Evolutionary conservation across 345 rosid genomes (phyloP).

Genomic region (Lumnitzera racemosa): DNA sequence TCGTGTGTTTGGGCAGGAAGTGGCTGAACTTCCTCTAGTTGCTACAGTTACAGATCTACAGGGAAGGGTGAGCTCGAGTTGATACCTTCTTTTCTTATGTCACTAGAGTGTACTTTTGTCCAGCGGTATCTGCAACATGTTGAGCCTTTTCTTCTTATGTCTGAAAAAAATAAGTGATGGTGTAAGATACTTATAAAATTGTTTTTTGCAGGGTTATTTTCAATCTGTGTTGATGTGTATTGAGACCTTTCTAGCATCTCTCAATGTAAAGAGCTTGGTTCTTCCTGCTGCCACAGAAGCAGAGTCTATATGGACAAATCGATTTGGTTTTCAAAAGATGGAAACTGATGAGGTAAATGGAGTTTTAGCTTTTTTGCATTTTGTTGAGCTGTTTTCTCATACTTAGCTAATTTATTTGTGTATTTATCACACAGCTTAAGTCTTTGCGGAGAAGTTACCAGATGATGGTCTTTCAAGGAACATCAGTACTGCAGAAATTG

Average conservation of each 20-base stretch:
- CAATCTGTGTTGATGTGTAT: slow-evolving; percentile 67
- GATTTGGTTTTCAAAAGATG: slow-evolving; percentile 66
- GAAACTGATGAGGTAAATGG: slow-evolving; percentile 48
- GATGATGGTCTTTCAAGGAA: slow-evolving; percentile 77
- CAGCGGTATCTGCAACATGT: no score
- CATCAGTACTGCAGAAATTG: slow-evolving; percentile 66
- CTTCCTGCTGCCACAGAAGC: slow-evolving; percentile 94
- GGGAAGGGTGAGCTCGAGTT: slow-evolving; percentile 48
- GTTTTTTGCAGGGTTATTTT: slow-evolving; percentile 68
- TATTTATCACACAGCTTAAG: slow-evolving; percentile 23
- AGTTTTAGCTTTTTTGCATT: neutral
- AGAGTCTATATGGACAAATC: slow-evolving; percentile 79
- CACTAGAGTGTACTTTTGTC: no score
- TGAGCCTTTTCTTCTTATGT: no score
- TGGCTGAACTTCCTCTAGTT: slow-evolving; percentile 91
- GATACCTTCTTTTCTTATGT: neutral
- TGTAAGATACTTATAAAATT: neutral
- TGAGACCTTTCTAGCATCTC: slow-evolving; percentile 56
- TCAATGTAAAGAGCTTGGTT: slow-evolving; percentile 58
- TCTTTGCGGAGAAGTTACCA: slow-evolving; percentile 49
- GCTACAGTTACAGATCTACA: slow-evolving; percentile 62
- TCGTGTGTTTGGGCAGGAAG: slow-evolving; percentile 70
- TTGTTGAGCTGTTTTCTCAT: neutral
- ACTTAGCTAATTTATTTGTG: neutral
- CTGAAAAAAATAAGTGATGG: neutral